Evolutionary conservation across 306 rosid genomes (phyloP).

Genomic region (Senna siamea): DNA sequence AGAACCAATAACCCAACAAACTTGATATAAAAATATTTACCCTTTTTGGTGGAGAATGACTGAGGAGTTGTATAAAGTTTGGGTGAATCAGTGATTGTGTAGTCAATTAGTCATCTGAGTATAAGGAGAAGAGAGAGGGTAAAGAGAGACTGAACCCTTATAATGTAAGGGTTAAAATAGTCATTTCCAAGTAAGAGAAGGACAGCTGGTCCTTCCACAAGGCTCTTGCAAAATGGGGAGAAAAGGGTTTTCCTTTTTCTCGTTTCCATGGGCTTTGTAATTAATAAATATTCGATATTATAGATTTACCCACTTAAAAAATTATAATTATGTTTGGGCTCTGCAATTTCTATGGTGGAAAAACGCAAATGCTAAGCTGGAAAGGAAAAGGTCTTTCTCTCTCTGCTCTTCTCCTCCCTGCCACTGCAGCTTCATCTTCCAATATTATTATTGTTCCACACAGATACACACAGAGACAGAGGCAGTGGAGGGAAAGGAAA

Average conservation of each 20-base stretch:
- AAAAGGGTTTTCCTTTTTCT: background rate
- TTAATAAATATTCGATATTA: background rate
- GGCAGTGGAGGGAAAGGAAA: conserved; percentile 21
- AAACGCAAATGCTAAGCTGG: conserved; percentile 50
- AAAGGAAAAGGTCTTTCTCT: conserved; percentile 28
- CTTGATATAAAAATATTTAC: too few relatives aligned
- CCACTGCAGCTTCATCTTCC: conserved; percentile 32
- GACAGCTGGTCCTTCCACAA: conserved; percentile 43
- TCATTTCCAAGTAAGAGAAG: conserved; percentile 44
- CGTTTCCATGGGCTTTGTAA: background rate
- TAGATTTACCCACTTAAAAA: background rate
- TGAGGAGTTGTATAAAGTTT: too few relatives aligned
- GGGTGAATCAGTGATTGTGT: too few relatives aligned
- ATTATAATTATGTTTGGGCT: conserved; percentile 34
- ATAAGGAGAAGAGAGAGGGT: background rate
- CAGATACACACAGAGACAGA: background rate
- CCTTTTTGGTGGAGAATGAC: too few relatives aligned
- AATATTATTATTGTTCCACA: conserved; percentile 25
- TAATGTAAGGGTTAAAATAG: conserved; percentile 33
- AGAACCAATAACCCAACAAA: background rate
- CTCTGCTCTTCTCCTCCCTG: conserved; percentile 26
- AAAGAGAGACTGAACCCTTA: background rate
- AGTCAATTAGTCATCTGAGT: too few relatives aligned
- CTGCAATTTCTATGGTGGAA: conserved; percentile 59
- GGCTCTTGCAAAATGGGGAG: conserved; percentile 12